Evolutionary conservation across 2,329 filamentous ascomycete species (phyloP).

Genomic region (Pseudogymnoascus sp.): DNA sequence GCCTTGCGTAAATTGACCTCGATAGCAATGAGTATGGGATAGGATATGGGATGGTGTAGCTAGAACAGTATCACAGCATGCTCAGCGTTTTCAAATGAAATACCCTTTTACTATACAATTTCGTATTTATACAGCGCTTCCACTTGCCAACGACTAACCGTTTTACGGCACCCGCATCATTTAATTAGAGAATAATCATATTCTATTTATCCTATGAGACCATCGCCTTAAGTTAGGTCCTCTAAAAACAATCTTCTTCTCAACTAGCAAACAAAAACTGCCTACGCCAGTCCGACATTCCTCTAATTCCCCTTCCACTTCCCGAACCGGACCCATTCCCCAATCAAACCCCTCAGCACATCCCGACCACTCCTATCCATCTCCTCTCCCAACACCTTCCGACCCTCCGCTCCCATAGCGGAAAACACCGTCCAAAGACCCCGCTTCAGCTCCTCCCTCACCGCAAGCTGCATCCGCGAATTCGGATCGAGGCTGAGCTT

Average conservation of each 20-base stretch:
- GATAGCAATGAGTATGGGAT: background rate
- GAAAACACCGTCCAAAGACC: slow-evolving; percentile 53
- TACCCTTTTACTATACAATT: background rate
- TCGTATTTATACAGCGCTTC: background rate
- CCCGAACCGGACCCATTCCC: slow-evolving; percentile 53
- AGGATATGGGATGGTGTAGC: background rate
- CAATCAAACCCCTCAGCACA: slow-evolving; percentile 51
- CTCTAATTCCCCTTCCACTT: slow-evolving; percentile 44
- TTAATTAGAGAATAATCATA: background rate
- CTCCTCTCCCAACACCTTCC: slow-evolving; percentile 51
- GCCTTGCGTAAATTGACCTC: background rate
- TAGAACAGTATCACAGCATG: background rate
- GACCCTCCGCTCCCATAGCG: slow-evolving; percentile 47
- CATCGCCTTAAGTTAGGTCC: background rate
- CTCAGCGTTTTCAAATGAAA: background rate
- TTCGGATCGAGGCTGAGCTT: slow-evolving; percentile 49
- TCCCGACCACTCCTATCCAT: slow-evolving; percentile 53
- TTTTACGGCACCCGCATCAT: background rate
- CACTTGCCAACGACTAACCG: background rate
- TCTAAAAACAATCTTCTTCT: background rate
- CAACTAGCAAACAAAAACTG: background rate
- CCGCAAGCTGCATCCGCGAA: slow-evolving; percentile 39
- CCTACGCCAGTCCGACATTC: background rate
- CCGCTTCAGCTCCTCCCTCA: slow-evolving; percentile 49
- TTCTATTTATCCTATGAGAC: background rate